Conservation (phyloP, 78 protist species). For the Pirum gemmata region DNA sequence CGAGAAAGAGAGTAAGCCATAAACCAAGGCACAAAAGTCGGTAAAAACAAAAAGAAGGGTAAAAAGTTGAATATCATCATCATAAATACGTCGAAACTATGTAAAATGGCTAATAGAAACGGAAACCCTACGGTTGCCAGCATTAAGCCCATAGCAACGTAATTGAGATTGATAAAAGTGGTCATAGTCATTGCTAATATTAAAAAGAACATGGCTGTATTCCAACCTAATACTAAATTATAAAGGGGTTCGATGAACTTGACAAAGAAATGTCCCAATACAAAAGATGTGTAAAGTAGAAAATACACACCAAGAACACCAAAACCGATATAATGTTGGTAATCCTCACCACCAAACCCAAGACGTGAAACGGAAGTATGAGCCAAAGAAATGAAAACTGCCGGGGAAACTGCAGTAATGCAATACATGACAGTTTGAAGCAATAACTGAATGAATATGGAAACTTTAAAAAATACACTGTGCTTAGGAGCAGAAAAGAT, state of each 20-base stretch:
- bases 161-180: background rate
- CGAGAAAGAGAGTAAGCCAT: conserved; percentile 34
- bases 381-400: background rate
- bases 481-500: background rate
- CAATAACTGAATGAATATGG: background rate
- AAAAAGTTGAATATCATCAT: background rate
- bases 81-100: background rate
- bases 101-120: background rate
- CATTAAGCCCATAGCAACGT: background rate
- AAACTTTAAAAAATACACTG: background rate
- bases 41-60: conserved; percentile 25
- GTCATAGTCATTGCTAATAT: conserved; percentile 1
- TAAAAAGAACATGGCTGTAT: too few relatives aligned
- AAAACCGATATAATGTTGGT: too few relatives aligned
- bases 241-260: background rate
- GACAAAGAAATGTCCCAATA: background rate
- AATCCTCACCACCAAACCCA: too few relatives aligned
- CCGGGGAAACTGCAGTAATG: background rate
- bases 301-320: conserved; percentile 4
- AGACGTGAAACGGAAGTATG: background rate
- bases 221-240: background rate
- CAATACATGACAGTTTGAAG: background rate
- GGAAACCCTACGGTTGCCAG: background rate
- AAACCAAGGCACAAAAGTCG: conserved; percentile 25
- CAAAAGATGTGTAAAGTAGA: background rate